A percentile compares a stretch with the other conserved stretches of the same genome.
phyloP scores from a whole-genome alignment of 2,329 filamentous ascomycete species.

The Curvularia sp. region DNA sequence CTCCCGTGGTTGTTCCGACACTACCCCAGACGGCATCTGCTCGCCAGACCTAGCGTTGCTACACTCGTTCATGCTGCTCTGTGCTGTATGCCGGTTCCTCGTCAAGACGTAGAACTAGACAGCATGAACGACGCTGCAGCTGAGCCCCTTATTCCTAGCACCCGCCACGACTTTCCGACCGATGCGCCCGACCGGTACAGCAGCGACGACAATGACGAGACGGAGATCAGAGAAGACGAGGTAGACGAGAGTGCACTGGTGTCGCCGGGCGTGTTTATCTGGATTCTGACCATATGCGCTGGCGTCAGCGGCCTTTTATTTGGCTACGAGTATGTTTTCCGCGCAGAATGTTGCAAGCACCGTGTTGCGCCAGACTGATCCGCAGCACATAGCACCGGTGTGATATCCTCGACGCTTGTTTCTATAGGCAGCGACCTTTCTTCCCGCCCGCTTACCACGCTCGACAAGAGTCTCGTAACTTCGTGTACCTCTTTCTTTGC shows the following conservation, averaged over 20 bases:
- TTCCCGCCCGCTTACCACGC: constrained; percentile 56
- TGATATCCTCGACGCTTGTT: constrained; percentile 67
- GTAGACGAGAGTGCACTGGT: constrained; percentile 44
- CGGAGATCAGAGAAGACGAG: constrained; percentile 37
- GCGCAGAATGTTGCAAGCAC: no score
- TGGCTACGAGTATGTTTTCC: constrained; percentile 63
- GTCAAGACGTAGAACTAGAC: constrained; percentile 34
- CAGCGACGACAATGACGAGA: constrained; percentile 29
- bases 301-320: constrained; percentile 66
- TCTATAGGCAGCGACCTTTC: constrained; percentile 63
- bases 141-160: constrained; percentile 42
- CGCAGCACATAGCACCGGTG: constrained; percentile 60
- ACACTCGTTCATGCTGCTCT: constrained; percentile 3
- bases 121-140: constrained; percentile 42
- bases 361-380: not conserved
- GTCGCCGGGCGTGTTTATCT: constrained; percentile 57
- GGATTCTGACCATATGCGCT: constrained; percentile 64
- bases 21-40: constrained; percentile 16
- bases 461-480: constrained; percentile 67
- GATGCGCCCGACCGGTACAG: constrained; percentile 19
- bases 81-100: constrained; percentile 16
- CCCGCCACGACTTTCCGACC: constrained; percentile 21
- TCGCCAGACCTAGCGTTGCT: not conserved
- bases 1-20: constrained; percentile 18
- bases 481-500: constrained; percentile 65